Percentiles rank a stretch among this genome's conserved stretches.
phyloP scores from a whole-genome alignment of 2,329 filamentous ascomycete genomes.

The Fusarium metavorans region DNA sequence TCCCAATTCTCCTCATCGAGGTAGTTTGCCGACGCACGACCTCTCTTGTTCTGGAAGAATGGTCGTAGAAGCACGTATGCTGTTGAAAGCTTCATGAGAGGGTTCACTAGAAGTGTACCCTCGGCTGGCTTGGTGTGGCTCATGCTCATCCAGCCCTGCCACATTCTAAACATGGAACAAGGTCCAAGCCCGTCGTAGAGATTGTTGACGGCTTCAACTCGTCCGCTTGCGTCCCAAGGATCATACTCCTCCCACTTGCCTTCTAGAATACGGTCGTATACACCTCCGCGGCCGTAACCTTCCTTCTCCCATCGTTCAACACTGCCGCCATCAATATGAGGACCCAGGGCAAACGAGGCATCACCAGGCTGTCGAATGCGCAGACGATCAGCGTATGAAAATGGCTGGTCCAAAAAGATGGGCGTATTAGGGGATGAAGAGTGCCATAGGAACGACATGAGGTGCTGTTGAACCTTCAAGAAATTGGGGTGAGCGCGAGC shows the following conservation, averaged over 20 bases:
- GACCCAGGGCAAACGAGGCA: conserved; percentile 76
- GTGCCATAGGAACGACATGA: conserved; percentile 73
- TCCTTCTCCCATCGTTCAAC: conserved; percentile 80
- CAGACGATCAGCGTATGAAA: conserved; percentile 78
- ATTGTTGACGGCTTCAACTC: conserved; percentile 77
- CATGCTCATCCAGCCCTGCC: conserved; percentile 90
- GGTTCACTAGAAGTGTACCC: conserved; percentile 86
- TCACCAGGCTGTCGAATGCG: conserved; percentile 80
- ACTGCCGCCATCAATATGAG: conserved; percentile 80
- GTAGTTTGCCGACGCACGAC: conserved; percentile 47
- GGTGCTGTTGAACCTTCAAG: conserved; percentile 68
- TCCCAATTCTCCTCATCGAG: conserved; percentile 70
- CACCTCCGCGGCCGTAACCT: conserved; percentile 74
- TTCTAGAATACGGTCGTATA: conserved; percentile 79
- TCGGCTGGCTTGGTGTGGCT: conserved; percentile 78
- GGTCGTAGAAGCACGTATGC: conserved; percentile 86
- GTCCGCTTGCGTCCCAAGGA: conserved; percentile 80
- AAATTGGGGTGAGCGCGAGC: conserved; percentile 76
- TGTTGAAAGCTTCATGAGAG: conserved; percentile 79
- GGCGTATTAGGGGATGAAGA: conserved; percentile 60
- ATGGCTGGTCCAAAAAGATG: conserved; percentile 66
- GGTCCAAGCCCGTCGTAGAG: conserved; percentile 85
- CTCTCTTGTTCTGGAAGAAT: conserved; percentile 75
- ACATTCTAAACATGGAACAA: conserved; percentile 88
- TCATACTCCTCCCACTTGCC: conserved; percentile 87